Conservation (phyloP, 371 early-diverging fungal genomes). For the Sporodiniella umbellata region DNA sequence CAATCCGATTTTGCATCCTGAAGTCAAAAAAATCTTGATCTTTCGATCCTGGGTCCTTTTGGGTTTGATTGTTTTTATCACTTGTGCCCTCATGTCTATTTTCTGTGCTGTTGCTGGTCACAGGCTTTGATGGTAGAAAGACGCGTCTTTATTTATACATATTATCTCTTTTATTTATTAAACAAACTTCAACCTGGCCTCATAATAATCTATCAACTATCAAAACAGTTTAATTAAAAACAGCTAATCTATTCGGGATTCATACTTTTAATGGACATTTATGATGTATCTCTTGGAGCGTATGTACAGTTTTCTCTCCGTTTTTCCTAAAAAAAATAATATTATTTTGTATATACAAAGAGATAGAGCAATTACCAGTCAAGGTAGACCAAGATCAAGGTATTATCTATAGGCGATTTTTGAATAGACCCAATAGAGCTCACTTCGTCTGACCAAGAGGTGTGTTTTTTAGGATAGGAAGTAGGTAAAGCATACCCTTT, state of each 20-base stretch:
- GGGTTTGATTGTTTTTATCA: constrained; percentile 12
- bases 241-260: too few species aligned
- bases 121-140: constrained; percentile 22
- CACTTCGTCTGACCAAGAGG: constrained; percentile 10
- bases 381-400: constrained; percentile 15
- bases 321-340: constrained; percentile 14
- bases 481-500: constrained; percentile 4
- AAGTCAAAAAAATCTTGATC: constrained; percentile 24
- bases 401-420: constrained; percentile 8
- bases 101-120: constrained; percentile 37
- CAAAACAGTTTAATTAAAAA: too few species aligned
- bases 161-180: too few species aligned
- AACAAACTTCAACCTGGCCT: constrained; percentile 16
- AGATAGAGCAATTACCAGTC: constrained; percentile 22
- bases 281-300: constrained; percentile 23
- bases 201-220: constrained; percentile 25
- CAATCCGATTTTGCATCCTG: constrained; percentile 30
- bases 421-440: constrained; percentile 14
- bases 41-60: constrained; percentile 19
- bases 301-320: constrained; percentile 30
- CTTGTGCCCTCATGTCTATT: constrained; percentile 17
- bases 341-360: too few species aligned
- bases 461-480: background rate
- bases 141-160: background rate
- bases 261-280: constrained; percentile 21